Evolutionary conservation across 139 green algal species (phyloP).

Genomic region (Chlorella ohadii): DNA sequence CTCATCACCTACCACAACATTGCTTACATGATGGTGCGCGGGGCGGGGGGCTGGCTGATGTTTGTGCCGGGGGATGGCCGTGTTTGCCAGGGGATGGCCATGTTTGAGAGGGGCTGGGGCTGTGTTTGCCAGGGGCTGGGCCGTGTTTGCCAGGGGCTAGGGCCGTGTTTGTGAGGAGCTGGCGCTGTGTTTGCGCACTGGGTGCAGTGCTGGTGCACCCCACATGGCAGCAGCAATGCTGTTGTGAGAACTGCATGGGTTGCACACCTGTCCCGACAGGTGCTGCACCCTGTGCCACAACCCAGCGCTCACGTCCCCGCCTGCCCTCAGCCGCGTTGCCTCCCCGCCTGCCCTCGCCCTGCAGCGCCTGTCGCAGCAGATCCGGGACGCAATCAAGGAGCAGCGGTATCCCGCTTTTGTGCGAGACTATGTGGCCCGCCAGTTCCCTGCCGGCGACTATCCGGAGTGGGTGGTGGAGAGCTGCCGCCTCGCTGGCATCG

Average conservation of each 20-base stretch:
- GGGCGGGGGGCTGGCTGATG: not conserved
- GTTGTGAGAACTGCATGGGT: too few species aligned
- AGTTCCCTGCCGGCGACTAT: constrained; percentile 51
- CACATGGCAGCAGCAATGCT: too few species aligned
- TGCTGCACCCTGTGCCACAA: too few species aligned
- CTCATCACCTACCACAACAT: constrained; percentile 94
- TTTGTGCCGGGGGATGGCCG: too few species aligned
- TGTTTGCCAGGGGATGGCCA: too few species aligned
- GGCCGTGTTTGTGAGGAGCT: too few species aligned
- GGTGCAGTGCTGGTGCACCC: too few species aligned
- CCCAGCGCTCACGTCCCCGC: too few species aligned
- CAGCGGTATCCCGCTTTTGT: constrained; percentile 77
- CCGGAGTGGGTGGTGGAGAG: constrained; percentile 73
- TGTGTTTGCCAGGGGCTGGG: not conserved
- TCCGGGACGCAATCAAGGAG: constrained; percentile 70
- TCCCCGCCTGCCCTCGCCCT: not conserved
- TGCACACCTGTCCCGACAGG: too few species aligned
- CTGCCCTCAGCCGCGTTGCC: too few species aligned
- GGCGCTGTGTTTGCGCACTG: too few species aligned
- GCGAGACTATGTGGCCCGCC: constrained; percentile 63
- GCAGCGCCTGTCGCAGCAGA: constrained; percentile 60
- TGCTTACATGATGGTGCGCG: constrained; percentile 78
- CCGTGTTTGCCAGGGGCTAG: not conserved
- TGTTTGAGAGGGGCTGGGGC: too few species aligned
- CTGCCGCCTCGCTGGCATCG: constrained; percentile 63